Evolutionary conservation across 225 moss, liverwort and hornwort species (phyloP).

Genomic region (Thuidium tamariscinum): DNA sequence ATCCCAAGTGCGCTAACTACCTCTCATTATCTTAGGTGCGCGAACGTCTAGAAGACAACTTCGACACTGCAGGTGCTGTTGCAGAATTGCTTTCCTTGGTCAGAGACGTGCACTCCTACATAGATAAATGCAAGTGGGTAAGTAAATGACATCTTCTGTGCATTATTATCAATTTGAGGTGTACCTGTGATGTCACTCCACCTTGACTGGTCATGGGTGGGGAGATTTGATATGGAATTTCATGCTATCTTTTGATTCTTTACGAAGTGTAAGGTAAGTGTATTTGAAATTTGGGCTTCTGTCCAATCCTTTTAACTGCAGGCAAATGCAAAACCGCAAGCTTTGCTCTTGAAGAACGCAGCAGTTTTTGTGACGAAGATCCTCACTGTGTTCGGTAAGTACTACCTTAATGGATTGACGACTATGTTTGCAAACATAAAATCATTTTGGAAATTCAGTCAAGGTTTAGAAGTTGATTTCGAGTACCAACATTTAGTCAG

Average conservation of each 20-base stretch:
- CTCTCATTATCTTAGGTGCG: constrained; percentile 34
- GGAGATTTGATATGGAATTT: not conserved
- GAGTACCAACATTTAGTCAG: not conserved
- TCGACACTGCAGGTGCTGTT: constrained; percentile 77
- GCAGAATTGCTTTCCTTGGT: constrained; percentile 55
- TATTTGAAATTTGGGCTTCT: not conserved
- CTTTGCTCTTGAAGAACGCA: constrained; percentile 40
- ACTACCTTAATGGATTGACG: not conserved
- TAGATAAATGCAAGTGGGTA: constrained; percentile 60
- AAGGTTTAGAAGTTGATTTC: not conserved
- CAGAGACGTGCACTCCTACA: constrained; percentile 63
- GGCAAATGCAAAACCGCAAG: constrained; percentile 16
- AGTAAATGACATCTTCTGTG: not conserved
- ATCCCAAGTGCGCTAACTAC: not conserved
- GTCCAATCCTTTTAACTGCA: not conserved
- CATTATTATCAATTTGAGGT: not conserved
- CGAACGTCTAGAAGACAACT: constrained; percentile 78
- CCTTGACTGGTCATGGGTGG: not conserved
- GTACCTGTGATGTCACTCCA: not conserved
- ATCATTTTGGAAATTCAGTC: not conserved
- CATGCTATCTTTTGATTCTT: not conserved
- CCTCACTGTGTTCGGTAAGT: constrained; percentile 63
- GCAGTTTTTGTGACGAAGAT: constrained; percentile 62
- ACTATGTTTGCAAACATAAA: not conserved
- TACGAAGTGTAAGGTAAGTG: not conserved